Evolutionary conservation across 106 monocot species (phyloP).

Genomic region (Acanthochlamys bracteata): DNA sequence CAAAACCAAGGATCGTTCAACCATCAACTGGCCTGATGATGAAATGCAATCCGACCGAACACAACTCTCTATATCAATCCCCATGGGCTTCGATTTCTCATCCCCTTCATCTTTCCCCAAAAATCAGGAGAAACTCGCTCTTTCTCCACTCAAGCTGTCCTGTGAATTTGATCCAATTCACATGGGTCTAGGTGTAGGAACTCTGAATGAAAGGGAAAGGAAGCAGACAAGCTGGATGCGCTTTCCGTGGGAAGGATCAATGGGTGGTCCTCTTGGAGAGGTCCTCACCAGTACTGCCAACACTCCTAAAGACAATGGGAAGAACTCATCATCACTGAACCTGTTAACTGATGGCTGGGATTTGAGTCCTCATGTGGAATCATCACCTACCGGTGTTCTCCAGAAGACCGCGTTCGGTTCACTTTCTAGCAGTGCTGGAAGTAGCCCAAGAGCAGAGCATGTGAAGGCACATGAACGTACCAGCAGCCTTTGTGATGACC

Average conservation of each 20-base stretch:
- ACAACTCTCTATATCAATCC: conserved; percentile 81
- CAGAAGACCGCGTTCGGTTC: conserved; percentile 69
- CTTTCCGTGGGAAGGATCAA: conserved; percentile 57
- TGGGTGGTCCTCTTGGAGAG: conserved; percentile 89
- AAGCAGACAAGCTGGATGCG: conserved; percentile 34
- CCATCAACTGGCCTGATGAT: conserved; percentile 33
- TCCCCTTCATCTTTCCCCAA: conserved; percentile 46
- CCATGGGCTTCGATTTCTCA: conserved; percentile 42
- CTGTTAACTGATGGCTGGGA: conserved; percentile 55
- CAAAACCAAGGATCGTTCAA: conserved; percentile 27
- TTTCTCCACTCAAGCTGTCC: conserved; percentile 38
- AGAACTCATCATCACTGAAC: conserved; percentile 49
- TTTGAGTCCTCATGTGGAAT: conserved; percentile 29
- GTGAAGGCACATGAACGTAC: conserved; percentile 23
- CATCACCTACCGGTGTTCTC: conserved; percentile 77
- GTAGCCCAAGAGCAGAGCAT: conserved; percentile 63
- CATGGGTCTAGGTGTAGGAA: conserved; percentile 23
- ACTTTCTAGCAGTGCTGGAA: conserved; percentile 73
- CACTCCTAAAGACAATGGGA: conserved; percentile 24
- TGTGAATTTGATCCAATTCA: conserved; percentile 28
- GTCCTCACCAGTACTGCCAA: conserved; percentile 59
- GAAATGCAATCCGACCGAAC: conserved; percentile 35
- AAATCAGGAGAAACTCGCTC: conserved; percentile 35
- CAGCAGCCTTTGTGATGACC: conserved; percentile 37
- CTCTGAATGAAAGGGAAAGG: conserved; percentile 14